Percentiles rank a stretch among this genome's conserved stretches.
Evolutionary conservation across 345 rosid genomes (phyloP).

Genomic region (Limnanthes douglasii): DNA sequence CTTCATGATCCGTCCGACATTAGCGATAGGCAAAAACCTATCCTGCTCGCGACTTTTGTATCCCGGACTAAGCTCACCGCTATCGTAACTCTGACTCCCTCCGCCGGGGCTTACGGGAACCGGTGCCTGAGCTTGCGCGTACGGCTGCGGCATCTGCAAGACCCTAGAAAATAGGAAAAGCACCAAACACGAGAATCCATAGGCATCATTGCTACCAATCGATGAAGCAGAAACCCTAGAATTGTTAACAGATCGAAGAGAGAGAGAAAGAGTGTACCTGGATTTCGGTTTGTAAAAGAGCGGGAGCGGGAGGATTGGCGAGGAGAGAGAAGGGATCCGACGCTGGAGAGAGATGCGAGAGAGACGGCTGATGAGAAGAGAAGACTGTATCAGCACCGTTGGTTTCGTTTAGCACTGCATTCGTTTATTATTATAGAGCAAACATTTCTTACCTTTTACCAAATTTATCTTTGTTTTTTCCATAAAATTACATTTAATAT

Average conservation of each 20-base stretch:
- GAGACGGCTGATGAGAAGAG: constrained; percentile 38
- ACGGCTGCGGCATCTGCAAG: constrained; percentile 26
- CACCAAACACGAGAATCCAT: constrained; percentile 1
- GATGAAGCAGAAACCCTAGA: constrained; percentile 3
- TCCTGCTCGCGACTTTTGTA: constrained; percentile 78
- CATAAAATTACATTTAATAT: too few species aligned
- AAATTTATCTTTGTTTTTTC: neutral
- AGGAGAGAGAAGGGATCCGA: constrained; percentile 49
- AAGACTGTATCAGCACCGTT: constrained; percentile 65
- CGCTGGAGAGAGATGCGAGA: constrained; percentile 72
- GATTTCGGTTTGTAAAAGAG: constrained; percentile 32
- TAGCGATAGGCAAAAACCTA: constrained; percentile 85
- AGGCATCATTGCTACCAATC: constrained; percentile 2
- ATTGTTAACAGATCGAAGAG: neutral
- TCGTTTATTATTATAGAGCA: constrained; percentile 1
- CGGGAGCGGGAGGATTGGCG: constrained; percentile 51
- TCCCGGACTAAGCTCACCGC: constrained; percentile 88
- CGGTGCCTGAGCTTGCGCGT: constrained; percentile 15
- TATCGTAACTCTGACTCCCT: constrained; percentile 69
- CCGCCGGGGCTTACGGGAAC: constrained; percentile 57
- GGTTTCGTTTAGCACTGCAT: constrained; percentile 47
- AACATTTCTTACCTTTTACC: neutral
- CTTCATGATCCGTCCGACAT: constrained; percentile 92
- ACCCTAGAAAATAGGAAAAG: constrained; percentile 11
- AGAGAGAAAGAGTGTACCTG: neutral